Evolutionary conservation across 495 filamentous ascomycete species (phyloP), one percentile per base, ranked within the genome.

Genomic region (Penicillium coffeae): DNA sequence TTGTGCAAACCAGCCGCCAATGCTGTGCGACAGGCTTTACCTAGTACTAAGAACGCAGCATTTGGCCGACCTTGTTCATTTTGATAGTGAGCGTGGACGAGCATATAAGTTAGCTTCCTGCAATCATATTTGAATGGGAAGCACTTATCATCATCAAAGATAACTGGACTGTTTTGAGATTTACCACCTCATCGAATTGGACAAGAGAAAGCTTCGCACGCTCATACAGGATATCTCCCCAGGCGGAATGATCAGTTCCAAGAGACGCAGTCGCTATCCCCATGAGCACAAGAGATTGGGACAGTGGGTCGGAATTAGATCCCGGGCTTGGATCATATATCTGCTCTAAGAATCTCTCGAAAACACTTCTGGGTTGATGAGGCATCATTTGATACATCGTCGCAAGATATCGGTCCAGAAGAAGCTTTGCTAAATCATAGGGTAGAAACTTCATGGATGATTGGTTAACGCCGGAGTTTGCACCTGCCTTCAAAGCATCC

Each of bases 141-240:
- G 13, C 25, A 72, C 71, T 66, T 71, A 74, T 74, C 69, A 76
- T 70, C 9, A 74, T 51, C 14, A 71, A 38, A 1, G 69, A 64
- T 0, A 76, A 52, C 46, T 76, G 72, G 13, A 73, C 52, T 0
- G 59, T 68, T 22, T 73, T 67, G 0, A 74, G 40, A 42, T 71
- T 76, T 0, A 74, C 72, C 4, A 69, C 65, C 5, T 74, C 71
- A 40, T 76, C 72, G 32, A 62, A 64, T 0, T 56, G 35, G 2
- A 51, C 47, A 21, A 54, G 46, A 0, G 67, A 67, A 15, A 61
- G 56, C 42, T 72, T 74, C 15, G 69, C 72, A 1, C 64, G 67
- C 13, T 70, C 65, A 33, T 67, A 70, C n/a, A 76, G 37, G 6
- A 69, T 42, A 38, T 76, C 69, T 0, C 67, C 71, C 69, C 68